Percentiles rank a stretch among this genome's conserved stretches.
phyloP scores from a whole-genome alignment of 768 basidiomycete species.

The Daedalea quercina region DNA sequence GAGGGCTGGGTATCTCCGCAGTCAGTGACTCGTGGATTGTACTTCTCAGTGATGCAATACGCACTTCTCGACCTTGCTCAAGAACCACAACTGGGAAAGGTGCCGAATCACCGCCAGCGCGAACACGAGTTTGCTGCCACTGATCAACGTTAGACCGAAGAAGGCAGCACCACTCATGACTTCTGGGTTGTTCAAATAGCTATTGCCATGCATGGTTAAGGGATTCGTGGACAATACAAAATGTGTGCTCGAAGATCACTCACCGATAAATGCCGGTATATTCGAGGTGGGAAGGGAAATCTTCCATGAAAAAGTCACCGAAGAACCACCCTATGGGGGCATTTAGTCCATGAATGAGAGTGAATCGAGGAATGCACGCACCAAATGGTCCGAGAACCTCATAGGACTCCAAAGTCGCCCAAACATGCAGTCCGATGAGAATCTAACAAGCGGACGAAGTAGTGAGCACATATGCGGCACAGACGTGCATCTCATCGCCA shows the following conservation, averaged over 20 bases:
- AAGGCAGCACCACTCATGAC: constrained; percentile 94
- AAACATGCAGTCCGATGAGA: constrained; percentile 81
- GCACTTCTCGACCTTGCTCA: constrained; percentile 86
- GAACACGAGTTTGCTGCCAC: constrained; percentile 88
- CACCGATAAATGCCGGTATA: constrained; percentile 97
- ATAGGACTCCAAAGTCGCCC: constrained; percentile 86
- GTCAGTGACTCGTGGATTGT: not conserved
- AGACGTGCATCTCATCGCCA: not conserved
- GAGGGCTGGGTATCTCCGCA: constrained; percentile 55
- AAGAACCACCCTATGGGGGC: constrained; percentile 85
- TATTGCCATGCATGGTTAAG: constrained; percentile 19
- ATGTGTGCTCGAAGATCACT: constrained; percentile 9
- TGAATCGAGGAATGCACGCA: constrained; percentile 24
- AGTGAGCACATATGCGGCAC: not conserved
- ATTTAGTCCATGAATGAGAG: not conserved
- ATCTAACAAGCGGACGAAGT: constrained; percentile 9
- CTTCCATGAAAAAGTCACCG: constrained; percentile 94
- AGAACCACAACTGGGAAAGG: constrained; percentile 94
- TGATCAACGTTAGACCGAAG: constrained; percentile 89
- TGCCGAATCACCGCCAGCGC: constrained; percentile 78
- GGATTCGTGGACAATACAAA: no score
- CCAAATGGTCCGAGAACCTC: constrained; percentile 94
- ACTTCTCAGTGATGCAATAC: constrained; percentile 21
- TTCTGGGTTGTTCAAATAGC: constrained; percentile 93
- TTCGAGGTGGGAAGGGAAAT: constrained; percentile 83